Evolutionary conservation across 176 grass and related monocot species (phyloP).

Genomic region (Typha latifolia): DNA sequence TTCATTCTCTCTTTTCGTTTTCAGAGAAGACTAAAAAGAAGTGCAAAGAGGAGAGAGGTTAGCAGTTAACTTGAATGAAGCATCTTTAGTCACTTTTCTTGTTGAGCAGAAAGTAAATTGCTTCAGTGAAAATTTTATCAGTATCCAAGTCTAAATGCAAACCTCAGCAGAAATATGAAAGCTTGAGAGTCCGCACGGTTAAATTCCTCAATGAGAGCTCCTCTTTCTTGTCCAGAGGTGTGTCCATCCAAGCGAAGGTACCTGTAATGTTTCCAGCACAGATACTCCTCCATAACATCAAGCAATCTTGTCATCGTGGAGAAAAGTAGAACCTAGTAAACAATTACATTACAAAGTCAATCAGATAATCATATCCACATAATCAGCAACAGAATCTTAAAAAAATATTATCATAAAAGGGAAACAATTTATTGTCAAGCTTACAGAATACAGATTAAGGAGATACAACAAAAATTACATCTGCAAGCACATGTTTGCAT

Average conservation of each 20-base stretch:
- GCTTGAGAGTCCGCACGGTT: slow-evolving; percentile 67
- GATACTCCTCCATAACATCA: slow-evolving; percentile 99
- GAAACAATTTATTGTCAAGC: too few species aligned
- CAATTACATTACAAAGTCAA: background rate
- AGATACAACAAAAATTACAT: too few species aligned
- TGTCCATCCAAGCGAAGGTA: slow-evolving; percentile 99
- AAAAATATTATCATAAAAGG: too few species aligned
- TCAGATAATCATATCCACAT: background rate
- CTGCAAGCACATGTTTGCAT: too few species aligned
- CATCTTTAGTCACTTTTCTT: background rate
- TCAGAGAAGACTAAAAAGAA: background rate
- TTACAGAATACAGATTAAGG: too few species aligned
- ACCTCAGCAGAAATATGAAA: slow-evolving; percentile 98
- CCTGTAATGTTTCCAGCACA: slow-evolving; percentile 73
- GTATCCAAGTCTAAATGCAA: slow-evolving; percentile 22
- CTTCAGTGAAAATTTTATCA: background rate
- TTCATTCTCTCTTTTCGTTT: background rate
- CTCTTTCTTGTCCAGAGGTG: slow-evolving; percentile 86
- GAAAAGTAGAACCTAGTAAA: slow-evolving; percentile 80
- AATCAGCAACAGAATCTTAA: background rate
- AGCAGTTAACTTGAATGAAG: background rate
- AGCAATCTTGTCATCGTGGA: slow-evolving; percentile 99
- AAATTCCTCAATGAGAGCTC: slow-evolving; percentile 89
- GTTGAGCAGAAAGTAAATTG: background rate
- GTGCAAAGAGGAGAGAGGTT: background rate